These are phyloP conservation scores for Fusarium sp. DNA, from an alignment of 2,329 filamentous ascomycete genomes.

Conservation along the genomic window DNA sequence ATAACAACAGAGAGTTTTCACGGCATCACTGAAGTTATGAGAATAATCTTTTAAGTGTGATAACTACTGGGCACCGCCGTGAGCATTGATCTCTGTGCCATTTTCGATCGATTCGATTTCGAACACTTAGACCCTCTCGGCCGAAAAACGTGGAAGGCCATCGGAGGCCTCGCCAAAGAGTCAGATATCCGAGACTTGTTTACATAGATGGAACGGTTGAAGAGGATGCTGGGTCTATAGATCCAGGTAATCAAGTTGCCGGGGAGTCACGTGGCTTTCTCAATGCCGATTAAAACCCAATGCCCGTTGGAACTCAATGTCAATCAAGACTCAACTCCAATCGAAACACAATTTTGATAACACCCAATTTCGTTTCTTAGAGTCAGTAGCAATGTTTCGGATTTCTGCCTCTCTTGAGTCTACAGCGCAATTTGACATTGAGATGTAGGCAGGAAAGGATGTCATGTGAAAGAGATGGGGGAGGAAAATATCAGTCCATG, in stretches of 20 bases:
- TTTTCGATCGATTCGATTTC: constrained; percentile 9
- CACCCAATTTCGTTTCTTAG: neutral
- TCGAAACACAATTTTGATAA: neutral
- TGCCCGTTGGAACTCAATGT: neutral
- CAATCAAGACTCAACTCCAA: neutral
- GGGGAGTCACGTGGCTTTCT: neutral
- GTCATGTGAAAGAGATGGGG: neutral
- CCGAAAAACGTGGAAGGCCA: constrained; percentile 17
- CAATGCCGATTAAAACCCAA: neutral
- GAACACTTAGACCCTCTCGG: neutral
- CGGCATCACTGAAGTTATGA: neutral
- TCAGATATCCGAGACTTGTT: constrained; percentile 7
- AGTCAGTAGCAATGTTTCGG: neutral
- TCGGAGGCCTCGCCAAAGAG: constrained; percentile 14
- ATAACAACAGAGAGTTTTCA: neutral
- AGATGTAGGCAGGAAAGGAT: neutral
- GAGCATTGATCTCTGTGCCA: neutral
- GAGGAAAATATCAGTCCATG: neutral
- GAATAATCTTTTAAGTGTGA: neutral
- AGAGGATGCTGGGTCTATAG: neutral
- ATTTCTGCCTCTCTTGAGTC: neutral
- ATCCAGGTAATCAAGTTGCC: neutral
- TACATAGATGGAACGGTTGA: constrained; percentile 3
- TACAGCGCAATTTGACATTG: neutral
- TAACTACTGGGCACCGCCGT: neutral